These are phyloP conservation scores for Syzygium grande DNA, from an alignment of 345 rosid species.

Conservation along the genomic window DNA sequence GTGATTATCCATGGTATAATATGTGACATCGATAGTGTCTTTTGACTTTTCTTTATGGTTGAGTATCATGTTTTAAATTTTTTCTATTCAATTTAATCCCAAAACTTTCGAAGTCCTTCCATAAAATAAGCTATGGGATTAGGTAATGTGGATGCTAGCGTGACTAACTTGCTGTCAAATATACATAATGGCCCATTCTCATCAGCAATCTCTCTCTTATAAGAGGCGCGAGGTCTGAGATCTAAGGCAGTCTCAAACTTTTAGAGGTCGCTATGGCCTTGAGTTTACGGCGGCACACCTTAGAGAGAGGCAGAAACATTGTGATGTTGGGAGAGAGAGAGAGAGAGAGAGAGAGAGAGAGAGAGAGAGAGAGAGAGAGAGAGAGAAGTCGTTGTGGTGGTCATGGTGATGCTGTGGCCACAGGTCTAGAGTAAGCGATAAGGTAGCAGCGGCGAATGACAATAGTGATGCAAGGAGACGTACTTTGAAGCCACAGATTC, in stretches of 20 bases:
- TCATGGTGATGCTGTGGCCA: no score
- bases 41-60: neutral
- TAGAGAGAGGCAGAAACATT: neutral
- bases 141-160: neutral
- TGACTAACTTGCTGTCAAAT: neutral
- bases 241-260: neutral
- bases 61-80: neutral
- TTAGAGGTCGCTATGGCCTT: neutral
- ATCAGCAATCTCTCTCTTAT: neutral
- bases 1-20: neutral
- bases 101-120: neutral
- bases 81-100: neutral
- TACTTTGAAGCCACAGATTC: neutral
- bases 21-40: neutral
- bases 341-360: neutral
- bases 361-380: neutral
- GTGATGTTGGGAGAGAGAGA: neutral
- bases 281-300: neutral
- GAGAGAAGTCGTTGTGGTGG: no score
- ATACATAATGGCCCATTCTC: neutral
- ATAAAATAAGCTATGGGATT: neutral
- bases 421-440: no score
- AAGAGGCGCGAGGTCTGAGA: neutral
- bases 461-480: neutral
- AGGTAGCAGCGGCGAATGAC: neutral